Conservation (phyloP, 139 green algal species). For the Closterium sp. region DNA sequence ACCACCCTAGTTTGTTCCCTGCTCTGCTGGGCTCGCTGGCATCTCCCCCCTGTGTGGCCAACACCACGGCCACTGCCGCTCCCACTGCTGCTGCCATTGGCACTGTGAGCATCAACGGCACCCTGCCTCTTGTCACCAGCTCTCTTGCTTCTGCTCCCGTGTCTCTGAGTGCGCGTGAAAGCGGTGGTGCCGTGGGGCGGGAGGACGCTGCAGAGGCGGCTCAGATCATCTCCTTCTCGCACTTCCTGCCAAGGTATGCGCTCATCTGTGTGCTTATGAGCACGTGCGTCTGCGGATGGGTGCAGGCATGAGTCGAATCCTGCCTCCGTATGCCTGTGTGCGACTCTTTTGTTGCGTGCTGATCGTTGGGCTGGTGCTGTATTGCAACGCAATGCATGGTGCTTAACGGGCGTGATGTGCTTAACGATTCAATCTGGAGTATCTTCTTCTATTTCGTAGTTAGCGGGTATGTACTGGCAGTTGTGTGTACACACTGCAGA, state of each 20-base stretch:
- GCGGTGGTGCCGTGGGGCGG: neutral
- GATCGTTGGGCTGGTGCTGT: too few relatives aligned
- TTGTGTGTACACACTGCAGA: too few relatives aligned
- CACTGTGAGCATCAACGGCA: neutral
- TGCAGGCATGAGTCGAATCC: too few relatives aligned
- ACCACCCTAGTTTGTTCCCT: neutral
- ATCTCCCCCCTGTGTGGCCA: too few relatives aligned
- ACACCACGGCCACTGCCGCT: neutral
- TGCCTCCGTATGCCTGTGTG: too few relatives aligned
- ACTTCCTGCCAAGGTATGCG: constrained; percentile 56
- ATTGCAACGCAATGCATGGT: too few relatives aligned
- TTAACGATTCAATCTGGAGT: too few relatives aligned
- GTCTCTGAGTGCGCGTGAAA: neutral
- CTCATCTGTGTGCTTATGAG: neutral
- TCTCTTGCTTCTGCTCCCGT: neutral
- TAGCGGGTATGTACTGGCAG: too few relatives aligned
- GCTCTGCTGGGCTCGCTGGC: neutral
- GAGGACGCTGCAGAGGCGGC: neutral
- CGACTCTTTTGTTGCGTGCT: too few relatives aligned
- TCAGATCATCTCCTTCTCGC: constrained; percentile 49
- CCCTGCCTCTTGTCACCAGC: neutral
- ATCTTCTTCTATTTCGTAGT: too few relatives aligned
- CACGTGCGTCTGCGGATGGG: too few relatives aligned
- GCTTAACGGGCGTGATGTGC: too few relatives aligned
- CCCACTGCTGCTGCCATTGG: neutral